phyloP scores from a whole-genome alignment of 2,329 filamentous ascomycete genomes.

The Clarireedia sp. region DNA sequence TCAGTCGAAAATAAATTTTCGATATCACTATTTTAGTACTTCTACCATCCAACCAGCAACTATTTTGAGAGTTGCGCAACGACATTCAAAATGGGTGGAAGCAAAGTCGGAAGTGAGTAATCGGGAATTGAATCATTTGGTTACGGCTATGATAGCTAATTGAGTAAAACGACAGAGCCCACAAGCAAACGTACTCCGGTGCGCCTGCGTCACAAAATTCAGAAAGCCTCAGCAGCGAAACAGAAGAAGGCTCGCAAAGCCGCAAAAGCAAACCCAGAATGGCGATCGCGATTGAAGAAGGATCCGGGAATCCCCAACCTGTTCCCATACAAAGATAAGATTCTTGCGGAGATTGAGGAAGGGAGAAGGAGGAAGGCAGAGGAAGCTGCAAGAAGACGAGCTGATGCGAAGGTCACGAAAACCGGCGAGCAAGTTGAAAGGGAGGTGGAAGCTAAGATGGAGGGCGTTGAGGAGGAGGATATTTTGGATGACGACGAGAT shows the following conservation, averaged over 20 bases:
- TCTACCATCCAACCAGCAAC: background rate
- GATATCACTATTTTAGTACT: background rate
- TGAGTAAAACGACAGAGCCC: constrained; percentile 54
- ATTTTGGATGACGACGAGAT: constrained; percentile 43
- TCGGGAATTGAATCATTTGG: background rate
- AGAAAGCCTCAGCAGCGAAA: constrained; percentile 85
- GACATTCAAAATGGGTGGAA: constrained; percentile 26
- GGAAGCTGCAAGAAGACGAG: constrained; percentile 61
- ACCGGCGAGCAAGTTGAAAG: constrained; percentile 42
- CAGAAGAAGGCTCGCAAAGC: constrained; percentile 83
- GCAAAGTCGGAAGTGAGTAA: constrained; percentile 30
- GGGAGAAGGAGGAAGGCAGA: constrained; percentile 73
- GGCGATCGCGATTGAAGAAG: constrained; percentile 91
- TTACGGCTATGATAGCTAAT: constrained; percentile 9
- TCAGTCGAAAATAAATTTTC: constrained; percentile 4
- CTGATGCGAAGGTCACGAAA: constrained; percentile 62
- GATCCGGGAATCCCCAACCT: constrained; percentile 96
- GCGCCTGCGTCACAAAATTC: constrained; percentile 88
- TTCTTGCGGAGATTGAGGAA: constrained; percentile 92
- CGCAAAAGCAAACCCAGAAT: constrained; percentile 95
- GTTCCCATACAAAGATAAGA: constrained; percentile 95
- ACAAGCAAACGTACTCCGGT: constrained; percentile 88
- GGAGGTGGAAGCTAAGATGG: constrained; percentile 37
- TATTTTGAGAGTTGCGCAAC: constrained; percentile 7
- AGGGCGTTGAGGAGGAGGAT: constrained; percentile 38